Evolutionary conservation across 2,329 filamentous ascomycete species (phyloP).

Genomic region (Cucurbitaria berberidis): DNA sequence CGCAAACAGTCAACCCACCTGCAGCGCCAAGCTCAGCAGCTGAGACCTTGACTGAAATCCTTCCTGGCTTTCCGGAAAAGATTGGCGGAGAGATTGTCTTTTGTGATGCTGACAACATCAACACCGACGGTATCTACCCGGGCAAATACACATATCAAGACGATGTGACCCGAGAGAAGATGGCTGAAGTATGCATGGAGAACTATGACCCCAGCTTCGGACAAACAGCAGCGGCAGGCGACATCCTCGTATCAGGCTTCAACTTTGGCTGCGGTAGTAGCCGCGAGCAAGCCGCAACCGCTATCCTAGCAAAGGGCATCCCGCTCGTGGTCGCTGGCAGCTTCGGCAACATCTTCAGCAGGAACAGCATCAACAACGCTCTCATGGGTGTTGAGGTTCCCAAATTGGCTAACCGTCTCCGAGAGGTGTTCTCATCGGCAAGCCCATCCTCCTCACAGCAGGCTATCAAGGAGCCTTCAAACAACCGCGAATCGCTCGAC

Average conservation of each 20-base stretch:
- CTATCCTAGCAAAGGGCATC: conserved; percentile 80
- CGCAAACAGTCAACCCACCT: conserved; percentile 40
- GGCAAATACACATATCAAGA: conserved; percentile 95
- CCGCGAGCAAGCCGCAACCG: conserved; percentile 86
- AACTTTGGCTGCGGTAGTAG: conserved; percentile 88
- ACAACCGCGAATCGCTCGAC: conserved; percentile 59
- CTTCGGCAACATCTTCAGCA: conserved; percentile 82
- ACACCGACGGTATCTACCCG: conserved; percentile 92
- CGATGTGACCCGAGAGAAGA: conserved; percentile 73
- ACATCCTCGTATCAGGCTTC: conserved; percentile 84
- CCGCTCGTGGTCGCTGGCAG: conserved; percentile 80
- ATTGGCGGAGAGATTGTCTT: conserved; percentile 88
- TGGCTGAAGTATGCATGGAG: conserved; percentile 90
- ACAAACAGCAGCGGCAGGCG: conserved; percentile 67
- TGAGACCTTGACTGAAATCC: conserved; percentile 67
- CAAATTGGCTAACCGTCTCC: conserved; percentile 67
- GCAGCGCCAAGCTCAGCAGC: conserved; percentile 34
- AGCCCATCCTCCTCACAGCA: conserved; percentile 38
- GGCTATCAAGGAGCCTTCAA: conserved; percentile 58
- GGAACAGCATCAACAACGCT: conserved; percentile 82
- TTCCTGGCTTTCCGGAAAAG: conserved; percentile 84
- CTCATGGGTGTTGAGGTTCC: conserved; percentile 75
- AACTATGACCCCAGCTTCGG: conserved; percentile 85
- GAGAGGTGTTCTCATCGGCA: conserved; percentile 62
- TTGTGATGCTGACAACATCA: conserved; percentile 83